phyloP scores from a whole-genome alignment of 2,329 filamentous ascomycete species.

The Calonectria honghensis region DNA sequence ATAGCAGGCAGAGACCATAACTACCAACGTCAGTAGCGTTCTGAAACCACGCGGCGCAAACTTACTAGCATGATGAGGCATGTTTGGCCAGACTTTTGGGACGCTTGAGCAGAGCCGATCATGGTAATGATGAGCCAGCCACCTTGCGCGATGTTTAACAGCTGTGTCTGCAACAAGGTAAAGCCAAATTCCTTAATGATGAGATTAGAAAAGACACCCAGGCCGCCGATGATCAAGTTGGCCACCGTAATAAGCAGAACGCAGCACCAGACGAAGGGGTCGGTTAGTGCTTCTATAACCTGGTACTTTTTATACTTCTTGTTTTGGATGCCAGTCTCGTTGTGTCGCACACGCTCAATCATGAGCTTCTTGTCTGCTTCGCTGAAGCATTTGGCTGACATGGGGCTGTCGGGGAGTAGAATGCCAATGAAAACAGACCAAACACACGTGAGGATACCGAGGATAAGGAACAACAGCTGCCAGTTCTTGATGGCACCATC shows the following conservation, averaged over 20 bases:
- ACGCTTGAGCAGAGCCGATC: slow-evolving; percentile 51
- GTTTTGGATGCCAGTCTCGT: slow-evolving; percentile 62
- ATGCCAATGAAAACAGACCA: slow-evolving; percentile 61
- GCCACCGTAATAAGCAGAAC: slow-evolving; percentile 32
- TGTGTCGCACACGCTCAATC: slow-evolving; percentile 58
- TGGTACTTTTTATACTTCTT: slow-evolving; percentile 60
- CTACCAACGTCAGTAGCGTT: neutral
- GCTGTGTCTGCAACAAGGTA: slow-evolving; percentile 43
- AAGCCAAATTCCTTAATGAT: slow-evolving; percentile 47
- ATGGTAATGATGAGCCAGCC: slow-evolving; percentile 59
- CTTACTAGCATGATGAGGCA: slow-evolving; percentile 37
- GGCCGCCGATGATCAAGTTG: slow-evolving; percentile 38
- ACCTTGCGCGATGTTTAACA: slow-evolving; percentile 63
- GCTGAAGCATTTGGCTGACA: slow-evolving; percentile 70
- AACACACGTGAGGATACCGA: slow-evolving; percentile 61
- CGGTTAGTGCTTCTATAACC: slow-evolving; percentile 61
- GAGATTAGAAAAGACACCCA: slow-evolving; percentile 22
- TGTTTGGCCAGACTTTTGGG: slow-evolving; percentile 45
- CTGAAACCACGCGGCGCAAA: neutral
- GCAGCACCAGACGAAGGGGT: slow-evolving; percentile 57
- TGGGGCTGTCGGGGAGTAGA: slow-evolving; percentile 70
- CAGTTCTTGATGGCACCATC: slow-evolving; percentile 55
- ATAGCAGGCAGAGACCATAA: slow-evolving; percentile 53
- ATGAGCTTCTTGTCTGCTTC: slow-evolving; percentile 60
- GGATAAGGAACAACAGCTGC: slow-evolving; percentile 65